Evolutionary conservation across 768 basidiomycete species (phyloP), one percentile per base, ranked within the genome.

Genomic region (Termitomyces sp.): DNA sequence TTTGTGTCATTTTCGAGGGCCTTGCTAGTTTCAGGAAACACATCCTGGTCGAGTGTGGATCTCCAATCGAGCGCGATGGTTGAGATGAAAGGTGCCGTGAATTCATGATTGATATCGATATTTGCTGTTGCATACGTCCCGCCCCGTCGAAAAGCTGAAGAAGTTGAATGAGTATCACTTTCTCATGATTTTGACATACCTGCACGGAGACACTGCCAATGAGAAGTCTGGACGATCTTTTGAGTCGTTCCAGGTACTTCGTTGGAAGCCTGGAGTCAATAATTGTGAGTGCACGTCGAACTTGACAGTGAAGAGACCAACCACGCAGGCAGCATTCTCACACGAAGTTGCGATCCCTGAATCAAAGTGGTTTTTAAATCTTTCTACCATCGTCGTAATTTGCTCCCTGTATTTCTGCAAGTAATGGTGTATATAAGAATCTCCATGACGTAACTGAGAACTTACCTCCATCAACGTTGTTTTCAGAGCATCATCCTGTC

Each of bases 171-270:
- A 6, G 18, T 5, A 27, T 27, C n/a, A 31, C n/a, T n/a, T n/a
- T n/a, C n/a, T n/a, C n/a, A n/a, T n/a, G 25, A 13, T 32, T 12
- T 27, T 13, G 27, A 46, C 46, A 23, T 23, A 49, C 53, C 31
- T 13, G 53, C 53, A 22, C 53, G 47, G 18, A 54, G 25, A 22
- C 38, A 27, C 39, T 54, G 53, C 53, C 53, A 54, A 13, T 9
- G 32, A 7, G 7, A 25, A 6, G 9, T 16, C 16, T 40, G 1
- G 1, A 48, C 11, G 13, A 54, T 32, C 6, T 3, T 12, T 20
- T 48, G 12, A 13, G 32, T 29, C 18, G 11, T 54, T 5, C 2
- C 9, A 10, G 22, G 18, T 23, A 47, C 47, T 5, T 54, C 47
- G 3, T 15, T 36, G 2, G 33, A 33, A 42, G 53, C 53, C 53